Conservation (phyloP, 2,329 filamentous ascomycete genomes). For the Cladobotryum protrusum region DNA sequence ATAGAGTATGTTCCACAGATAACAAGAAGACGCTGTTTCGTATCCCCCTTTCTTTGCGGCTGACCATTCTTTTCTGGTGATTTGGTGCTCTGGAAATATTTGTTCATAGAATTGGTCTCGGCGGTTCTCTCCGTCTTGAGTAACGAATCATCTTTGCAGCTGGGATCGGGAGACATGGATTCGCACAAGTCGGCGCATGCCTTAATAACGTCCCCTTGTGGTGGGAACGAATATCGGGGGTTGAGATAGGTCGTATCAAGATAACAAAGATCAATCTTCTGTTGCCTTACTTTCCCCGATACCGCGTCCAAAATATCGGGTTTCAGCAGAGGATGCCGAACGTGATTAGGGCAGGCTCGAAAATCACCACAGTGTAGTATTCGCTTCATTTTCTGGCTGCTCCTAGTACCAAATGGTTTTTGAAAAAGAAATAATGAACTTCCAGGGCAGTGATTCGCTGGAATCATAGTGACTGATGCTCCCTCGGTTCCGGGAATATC, state of each 20-base stretch:
- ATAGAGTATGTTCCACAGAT: constrained; percentile 97
- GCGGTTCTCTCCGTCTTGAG: constrained; percentile 36
- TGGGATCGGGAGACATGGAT: constrained; percentile 62
- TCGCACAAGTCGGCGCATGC: constrained; percentile 85
- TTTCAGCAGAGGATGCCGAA: constrained; percentile 73
- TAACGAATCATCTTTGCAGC: constrained; percentile 42
- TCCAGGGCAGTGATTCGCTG: constrained; percentile 93
- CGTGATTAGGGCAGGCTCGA: constrained; percentile 77
- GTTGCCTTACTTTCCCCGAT: constrained; percentile 66
- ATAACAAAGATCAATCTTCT: constrained; percentile 92
- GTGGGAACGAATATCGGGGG: constrained; percentile 89
- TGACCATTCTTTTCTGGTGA: constrained; percentile 24
- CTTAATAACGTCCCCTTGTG: constrained; percentile 77
- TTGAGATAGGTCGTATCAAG: constrained; percentile 96
- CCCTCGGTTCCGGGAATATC: constrained; percentile 79
- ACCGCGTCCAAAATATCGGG: constrained; percentile 66
- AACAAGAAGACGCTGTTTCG: constrained; percentile 65
- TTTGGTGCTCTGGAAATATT: constrained; percentile 43
- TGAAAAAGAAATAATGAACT: constrained; percentile 92
- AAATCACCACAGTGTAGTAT: constrained; percentile 96
- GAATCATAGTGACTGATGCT: constrained; percentile 86
- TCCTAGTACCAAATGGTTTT: constrained; percentile 59
- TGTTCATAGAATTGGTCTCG: constrained; percentile 42
- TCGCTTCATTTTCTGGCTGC: constrained; percentile 59
- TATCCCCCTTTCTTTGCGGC: constrained; percentile 17